Conservation (phyloP, 1,284 basidiomycete species). For the Pseudozyma sp. region DNA sequence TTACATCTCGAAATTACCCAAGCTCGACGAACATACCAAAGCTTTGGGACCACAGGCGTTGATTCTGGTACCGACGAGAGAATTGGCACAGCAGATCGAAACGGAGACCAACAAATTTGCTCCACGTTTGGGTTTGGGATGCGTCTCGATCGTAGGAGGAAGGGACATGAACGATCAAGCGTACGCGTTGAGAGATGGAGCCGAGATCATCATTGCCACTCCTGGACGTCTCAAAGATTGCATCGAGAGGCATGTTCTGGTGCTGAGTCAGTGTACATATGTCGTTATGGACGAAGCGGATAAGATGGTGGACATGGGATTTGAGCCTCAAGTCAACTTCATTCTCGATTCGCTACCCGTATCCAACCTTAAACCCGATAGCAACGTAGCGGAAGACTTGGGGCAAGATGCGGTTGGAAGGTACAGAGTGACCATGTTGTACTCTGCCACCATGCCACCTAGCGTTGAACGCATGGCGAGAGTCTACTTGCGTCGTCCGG, state of each 20-base stretch:
- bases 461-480: constrained; percentile 92
- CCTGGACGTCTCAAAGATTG: constrained; percentile 98
- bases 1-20: constrained; percentile 87
- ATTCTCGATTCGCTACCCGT: constrained; percentile 92
- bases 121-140: constrained; percentile 83
- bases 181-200: constrained; percentile 92
- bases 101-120: constrained; percentile 91
- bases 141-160: constrained; percentile 97
- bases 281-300: constrained; percentile 99
- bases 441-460: constrained; percentile 98
- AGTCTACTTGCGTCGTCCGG: constrained; percentile 91
- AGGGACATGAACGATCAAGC: constrained; percentile 94
- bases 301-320: constrained; percentile 97
- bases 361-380: constrained; percentile 85
- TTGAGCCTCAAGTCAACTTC: constrained; percentile 92
- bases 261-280: constrained; percentile 95
- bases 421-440: constrained; percentile 76
- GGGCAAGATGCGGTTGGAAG: constrained; percentile 40
- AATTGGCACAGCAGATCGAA: constrained; percentile 97
- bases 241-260: constrained; percentile 92
- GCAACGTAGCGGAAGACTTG: constrained; percentile 67
- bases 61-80: constrained; percentile 94
- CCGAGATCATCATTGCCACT: constrained; percentile 97
- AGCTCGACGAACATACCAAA: constrained; percentile 87
- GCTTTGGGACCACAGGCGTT: constrained; percentile 93